These are phyloP conservation scores for Comarum palustre DNA, from an alignment of 306 rosid species.

Conservation along the genomic window DNA sequence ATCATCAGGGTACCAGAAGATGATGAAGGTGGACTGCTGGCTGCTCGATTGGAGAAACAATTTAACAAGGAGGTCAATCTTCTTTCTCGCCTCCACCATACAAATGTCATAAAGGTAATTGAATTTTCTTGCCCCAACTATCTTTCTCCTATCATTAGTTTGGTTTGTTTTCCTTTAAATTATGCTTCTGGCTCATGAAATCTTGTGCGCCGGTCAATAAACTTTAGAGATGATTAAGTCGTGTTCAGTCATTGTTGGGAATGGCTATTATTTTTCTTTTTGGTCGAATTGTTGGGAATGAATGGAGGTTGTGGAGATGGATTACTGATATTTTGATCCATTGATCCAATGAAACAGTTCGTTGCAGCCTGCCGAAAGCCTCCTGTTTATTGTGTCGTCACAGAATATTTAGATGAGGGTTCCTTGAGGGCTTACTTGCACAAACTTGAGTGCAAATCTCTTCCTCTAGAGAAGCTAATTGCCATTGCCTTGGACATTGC, in stretches of 20 bases:
- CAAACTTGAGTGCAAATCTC: constrained; percentile 56
- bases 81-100: constrained; percentile 72
- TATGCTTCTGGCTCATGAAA: neutral
- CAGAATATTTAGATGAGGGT: constrained; percentile 79
- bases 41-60: constrained; percentile 68
- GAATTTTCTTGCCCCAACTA: constrained; percentile 3
- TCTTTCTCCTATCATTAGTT: neutral
- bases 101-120: constrained; percentile 73
- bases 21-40: constrained; percentile 63
- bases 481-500: constrained; percentile 75
- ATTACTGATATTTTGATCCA: constrained; percentile 31
- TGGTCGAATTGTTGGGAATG: neutral
- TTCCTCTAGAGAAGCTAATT: constrained; percentile 52
- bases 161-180: neutral
- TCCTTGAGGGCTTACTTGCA: constrained; percentile 83
- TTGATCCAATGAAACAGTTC: constrained; percentile 55
- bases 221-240: neutral
- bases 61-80: constrained; percentile 74
- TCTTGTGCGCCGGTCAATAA: neutral
- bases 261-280: neutral
- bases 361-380: constrained; percentile 81
- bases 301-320: constrained; percentile 5
- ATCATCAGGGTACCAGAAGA: constrained; percentile 74
- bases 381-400: constrained; percentile 73
- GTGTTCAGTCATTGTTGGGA: neutral